Conservation (phyloP, 2,329 filamentous ascomycete species). For the Pyrenophora teres region DNA sequence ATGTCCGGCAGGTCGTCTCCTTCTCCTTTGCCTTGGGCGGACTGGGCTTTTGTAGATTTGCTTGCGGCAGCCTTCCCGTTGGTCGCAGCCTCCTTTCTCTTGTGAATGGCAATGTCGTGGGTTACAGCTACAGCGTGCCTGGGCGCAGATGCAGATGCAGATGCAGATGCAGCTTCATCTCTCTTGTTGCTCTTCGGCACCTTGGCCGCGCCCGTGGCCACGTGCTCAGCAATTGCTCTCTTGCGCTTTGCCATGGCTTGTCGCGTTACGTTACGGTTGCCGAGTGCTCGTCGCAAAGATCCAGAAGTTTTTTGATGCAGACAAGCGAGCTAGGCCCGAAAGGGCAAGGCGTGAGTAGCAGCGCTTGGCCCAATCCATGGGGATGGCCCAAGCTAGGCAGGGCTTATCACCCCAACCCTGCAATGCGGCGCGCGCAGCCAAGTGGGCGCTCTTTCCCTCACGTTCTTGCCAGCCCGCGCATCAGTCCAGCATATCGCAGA, state of each 20-base stretch:
- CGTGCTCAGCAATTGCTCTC: conserved; percentile 31
- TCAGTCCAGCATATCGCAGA: conserved; percentile 36
- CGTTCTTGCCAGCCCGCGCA: conserved; percentile 35
- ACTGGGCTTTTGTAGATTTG: conserved; percentile 14
- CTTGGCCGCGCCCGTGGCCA: conserved; percentile 20
- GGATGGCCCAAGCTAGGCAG: conserved; percentile 20
- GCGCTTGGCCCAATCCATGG: conserved; percentile 8
- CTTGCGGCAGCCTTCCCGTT: conserved; percentile 24
- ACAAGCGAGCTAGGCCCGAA: conserved; percentile 23
- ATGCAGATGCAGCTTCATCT: conserved; percentile 20
- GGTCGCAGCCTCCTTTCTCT: conserved; percentile 23
- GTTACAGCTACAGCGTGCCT: conserved; percentile 22
- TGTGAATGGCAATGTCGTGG: conserved; percentile 19
- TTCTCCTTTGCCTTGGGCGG: conserved; percentile 11
- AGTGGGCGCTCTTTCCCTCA: conserved; percentile 25
- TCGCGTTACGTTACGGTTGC: conserved; percentile 14
- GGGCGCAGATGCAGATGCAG: conserved; percentile 14
- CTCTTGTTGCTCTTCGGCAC: conserved; percentile 36
- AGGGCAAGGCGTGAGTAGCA: conserved; percentile 6
- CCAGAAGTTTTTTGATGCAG: conserved; percentile 30
- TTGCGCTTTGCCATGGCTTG: conserved; percentile 45
- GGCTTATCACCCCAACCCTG: conserved; percentile 31
- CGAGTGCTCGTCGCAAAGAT: conserved; percentile 16
- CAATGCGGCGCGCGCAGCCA: conserved; percentile 20
- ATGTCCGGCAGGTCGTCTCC: conserved; percentile 8